These are phyloP conservation scores for Fusarium nematophilum DNA, from an alignment of 2,329 filamentous ascomycete genomes.

Conservation along the genomic window DNA sequence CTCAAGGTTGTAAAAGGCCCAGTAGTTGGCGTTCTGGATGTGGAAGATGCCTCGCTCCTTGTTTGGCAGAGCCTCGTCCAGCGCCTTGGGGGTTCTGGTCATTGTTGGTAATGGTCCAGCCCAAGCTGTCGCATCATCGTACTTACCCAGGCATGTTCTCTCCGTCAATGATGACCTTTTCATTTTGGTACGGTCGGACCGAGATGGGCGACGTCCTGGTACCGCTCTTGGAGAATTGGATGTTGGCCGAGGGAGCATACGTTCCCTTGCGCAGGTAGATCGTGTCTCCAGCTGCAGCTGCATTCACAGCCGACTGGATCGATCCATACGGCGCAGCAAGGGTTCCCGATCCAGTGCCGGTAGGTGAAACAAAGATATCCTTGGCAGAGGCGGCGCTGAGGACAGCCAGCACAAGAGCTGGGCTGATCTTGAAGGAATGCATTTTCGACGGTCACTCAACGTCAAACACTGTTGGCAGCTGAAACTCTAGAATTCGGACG, in stretches of 20 bases:
- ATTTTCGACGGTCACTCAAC: conserved; percentile 8
- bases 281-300: conserved; percentile 57
- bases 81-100: conserved; percentile 53
- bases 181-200: conserved; percentile 54
- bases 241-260: conserved; percentile 59
- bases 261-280: conserved; percentile 59
- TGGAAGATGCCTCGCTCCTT: conserved; percentile 59
- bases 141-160: conserved; percentile 47
- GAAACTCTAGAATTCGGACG: too few relatives aligned
- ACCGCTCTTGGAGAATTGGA: conserved; percentile 59
- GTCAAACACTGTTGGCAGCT: not conserved
- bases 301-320: conserved; percentile 59
- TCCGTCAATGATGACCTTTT: conserved; percentile 60
- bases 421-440: conserved; percentile 27
- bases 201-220: conserved; percentile 54
- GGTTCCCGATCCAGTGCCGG: conserved; percentile 53
- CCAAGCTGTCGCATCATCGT: rapidly evolving
- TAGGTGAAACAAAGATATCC: conserved; percentile 59
- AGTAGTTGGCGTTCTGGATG: conserved; percentile 56
- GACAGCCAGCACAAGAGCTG: conserved; percentile 20
- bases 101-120: conserved; percentile 29
- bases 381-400: conserved; percentile 36
- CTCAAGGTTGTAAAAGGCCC: conserved; percentile 55
- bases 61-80: conserved; percentile 54
- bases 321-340: conserved; percentile 55